Percentiles rank a stretch among this genome's conserved stretches.
These are phyloP conservation scores for Calvatia gigantea DNA, from an alignment of 768 basidiomycete species.

Conservation along the genomic window DNA sequence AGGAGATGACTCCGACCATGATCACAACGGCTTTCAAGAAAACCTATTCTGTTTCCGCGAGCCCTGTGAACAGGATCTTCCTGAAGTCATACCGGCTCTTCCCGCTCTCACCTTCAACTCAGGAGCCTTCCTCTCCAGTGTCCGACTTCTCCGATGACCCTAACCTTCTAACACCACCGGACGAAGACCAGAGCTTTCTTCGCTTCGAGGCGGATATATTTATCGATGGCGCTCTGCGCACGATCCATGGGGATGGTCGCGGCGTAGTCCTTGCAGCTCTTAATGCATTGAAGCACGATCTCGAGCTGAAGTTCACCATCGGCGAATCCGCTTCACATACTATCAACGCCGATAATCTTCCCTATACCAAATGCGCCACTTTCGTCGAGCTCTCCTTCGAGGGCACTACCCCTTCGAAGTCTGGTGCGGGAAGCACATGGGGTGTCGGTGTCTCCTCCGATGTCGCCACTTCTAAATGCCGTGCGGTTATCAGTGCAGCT, in stretches of 20 bases:
- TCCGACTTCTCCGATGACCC: conserved; percentile 48
- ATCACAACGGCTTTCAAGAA: conserved; percentile 85
- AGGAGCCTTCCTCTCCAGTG: conserved; percentile 40
- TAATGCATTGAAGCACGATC: conserved; percentile 76
- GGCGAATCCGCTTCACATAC: conserved; percentile 92
- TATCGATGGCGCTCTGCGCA: conserved; percentile 79
- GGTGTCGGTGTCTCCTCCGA: conserved; percentile 90
- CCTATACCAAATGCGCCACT: conserved; percentile 82
- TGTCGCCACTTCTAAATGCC: conserved; percentile 84
- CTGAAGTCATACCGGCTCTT: conserved; percentile 49
- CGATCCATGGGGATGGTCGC: conserved; percentile 88
- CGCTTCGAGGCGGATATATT: conserved; percentile 82
- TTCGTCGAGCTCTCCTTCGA: conserved; percentile 86
- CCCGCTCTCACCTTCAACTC: conserved; percentile 34
- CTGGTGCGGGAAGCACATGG: conserved; percentile 57
- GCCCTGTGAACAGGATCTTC: conserved; percentile 57
- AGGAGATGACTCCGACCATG: conserved; percentile 93
- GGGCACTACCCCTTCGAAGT: conserved; percentile 65
- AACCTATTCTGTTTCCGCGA: conserved; percentile 77
- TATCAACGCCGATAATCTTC: conserved; percentile 72
- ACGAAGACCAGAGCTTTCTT: conserved; percentile 62
- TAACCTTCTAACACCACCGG: conserved; percentile 38
- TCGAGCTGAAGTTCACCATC: conserved; percentile 77
- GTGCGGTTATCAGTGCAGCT: conserved; percentile 84
- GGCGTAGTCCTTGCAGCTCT: conserved; percentile 92